Evolutionary conservation across 2,329 filamentous ascomycete genomes (phyloP).

Genomic region (Fusarium oligoseptatum): DNA sequence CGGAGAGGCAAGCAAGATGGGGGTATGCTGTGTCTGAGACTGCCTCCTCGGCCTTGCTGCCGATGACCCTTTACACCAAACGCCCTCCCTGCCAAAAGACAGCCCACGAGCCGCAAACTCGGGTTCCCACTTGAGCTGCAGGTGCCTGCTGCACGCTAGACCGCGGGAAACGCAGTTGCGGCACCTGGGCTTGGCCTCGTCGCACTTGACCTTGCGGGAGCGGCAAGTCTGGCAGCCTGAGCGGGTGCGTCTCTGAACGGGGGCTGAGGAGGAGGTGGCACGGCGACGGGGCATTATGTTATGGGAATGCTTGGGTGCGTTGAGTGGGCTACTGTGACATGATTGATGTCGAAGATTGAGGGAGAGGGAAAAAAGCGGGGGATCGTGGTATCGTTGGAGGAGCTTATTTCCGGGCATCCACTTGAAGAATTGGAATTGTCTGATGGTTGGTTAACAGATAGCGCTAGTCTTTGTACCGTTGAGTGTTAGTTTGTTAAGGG

Average conservation of each 20-base stretch:
- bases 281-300: slow-evolving; percentile 35
- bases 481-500: slow-evolving; percentile 1
- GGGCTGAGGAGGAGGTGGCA: slow-evolving; percentile 21
- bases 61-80: slow-evolving; percentile 43
- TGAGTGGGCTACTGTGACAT: neutral
- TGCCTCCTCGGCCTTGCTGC: neutral
- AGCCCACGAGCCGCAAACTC: slow-evolving; percentile 44
- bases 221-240: slow-evolving; percentile 44
- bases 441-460: slow-evolving; percentile 11
- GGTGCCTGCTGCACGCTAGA: slow-evolving; percentile 19
- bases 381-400: neutral
- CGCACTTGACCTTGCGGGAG: slow-evolving; percentile 43
- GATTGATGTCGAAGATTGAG: neutral
- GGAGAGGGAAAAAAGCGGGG: slow-evolving; percentile 34
- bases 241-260: slow-evolving; percentile 33
- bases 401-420: slow-evolving; percentile 24
- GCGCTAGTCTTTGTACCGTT: neutral
- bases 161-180: slow-evolving; percentile 35
- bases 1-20: neutral
- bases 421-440: slow-evolving; percentile 12
- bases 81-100: slow-evolving; percentile 48
- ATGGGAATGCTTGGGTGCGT: neutral
- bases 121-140: slow-evolving; percentile 48
- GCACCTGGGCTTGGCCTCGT: slow-evolving; percentile 39
- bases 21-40: neutral